Conservation (phyloP, 495 filamentous ascomycete genomes). For the Cercophora sp. region DNA sequence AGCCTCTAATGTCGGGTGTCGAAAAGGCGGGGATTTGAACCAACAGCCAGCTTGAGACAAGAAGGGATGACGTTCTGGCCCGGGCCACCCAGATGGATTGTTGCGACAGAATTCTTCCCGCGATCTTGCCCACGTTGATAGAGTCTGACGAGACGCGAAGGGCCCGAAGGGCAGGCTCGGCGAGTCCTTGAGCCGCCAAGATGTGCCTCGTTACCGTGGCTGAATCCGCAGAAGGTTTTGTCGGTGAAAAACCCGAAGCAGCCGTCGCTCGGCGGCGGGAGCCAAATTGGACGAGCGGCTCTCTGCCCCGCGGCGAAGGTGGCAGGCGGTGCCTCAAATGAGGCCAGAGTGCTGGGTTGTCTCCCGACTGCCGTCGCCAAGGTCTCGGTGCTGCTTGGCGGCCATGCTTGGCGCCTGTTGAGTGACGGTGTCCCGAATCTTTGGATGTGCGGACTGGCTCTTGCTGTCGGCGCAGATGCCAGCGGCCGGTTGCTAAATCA, state of each 20-base stretch:
- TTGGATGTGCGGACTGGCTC: conserved; percentile 6
- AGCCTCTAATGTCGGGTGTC: not conserved
- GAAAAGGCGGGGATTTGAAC: not conserved
- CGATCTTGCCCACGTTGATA: too few species aligned
- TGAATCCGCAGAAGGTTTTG: too few species aligned
- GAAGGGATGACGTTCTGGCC: not conserved
- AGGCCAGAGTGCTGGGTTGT: not conserved
- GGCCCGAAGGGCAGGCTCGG: too few species aligned
- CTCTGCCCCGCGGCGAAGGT: not conserved
- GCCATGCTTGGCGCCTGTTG: conserved; percentile 13
- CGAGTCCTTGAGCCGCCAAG: too few species aligned
- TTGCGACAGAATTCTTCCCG: too few species aligned
- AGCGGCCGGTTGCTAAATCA: conserved; percentile 5
- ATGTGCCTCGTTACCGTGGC: too few species aligned
- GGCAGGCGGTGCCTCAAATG: not conserved
- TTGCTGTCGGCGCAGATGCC: conserved; percentile 7
- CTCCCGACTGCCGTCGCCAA: conserved; percentile 24
- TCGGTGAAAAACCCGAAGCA: too few species aligned
- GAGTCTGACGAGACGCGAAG: too few species aligned
- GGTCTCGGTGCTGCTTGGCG: conserved; percentile 17
- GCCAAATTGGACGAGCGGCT: not conserved
- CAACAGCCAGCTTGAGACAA: not conserved
- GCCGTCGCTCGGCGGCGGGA: not conserved
- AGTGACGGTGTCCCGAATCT: conserved; percentile 14
- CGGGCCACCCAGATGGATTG: not conserved